These are phyloP conservation scores for Botrytis fragariae DNA, from an alignment of 2,329 filamentous ascomycete genomes.

Conservation along the genomic window DNA sequence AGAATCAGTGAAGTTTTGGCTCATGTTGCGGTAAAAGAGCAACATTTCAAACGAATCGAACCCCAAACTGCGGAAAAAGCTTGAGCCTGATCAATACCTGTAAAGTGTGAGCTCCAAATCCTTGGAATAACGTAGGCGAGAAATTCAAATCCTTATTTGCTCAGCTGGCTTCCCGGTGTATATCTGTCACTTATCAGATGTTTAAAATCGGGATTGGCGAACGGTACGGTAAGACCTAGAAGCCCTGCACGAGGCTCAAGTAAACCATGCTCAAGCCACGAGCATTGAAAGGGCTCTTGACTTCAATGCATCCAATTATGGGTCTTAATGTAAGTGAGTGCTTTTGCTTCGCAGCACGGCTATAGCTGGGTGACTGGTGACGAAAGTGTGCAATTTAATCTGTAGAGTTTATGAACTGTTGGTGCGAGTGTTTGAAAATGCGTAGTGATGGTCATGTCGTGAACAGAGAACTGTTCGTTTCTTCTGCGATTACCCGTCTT, in stretches of 20 bases:
- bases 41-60: neutral
- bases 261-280: neutral
- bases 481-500: neutral
- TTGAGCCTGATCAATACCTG: neutral
- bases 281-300: neutral
- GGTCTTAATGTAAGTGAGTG: too few species aligned
- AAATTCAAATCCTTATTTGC: neutral
- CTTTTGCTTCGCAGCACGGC: neutral
- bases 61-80: neutral
- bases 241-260: neutral
- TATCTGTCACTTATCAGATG: neutral
- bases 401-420: neutral
- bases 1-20: too few species aligned
- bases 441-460: neutral
- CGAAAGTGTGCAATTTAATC: too few species aligned
- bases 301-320: neutral
- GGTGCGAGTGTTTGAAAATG: neutral
- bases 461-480: neutral
- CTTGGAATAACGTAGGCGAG: neutral
- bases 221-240: neutral
- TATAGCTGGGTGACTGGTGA: neutral
- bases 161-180: neutral
- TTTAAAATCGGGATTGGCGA: neutral
- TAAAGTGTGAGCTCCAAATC: neutral
- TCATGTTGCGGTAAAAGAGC: neutral